Base-by-base conservation (phyloP, 148 eudicot genomes). In the Rhododendron ovatum region DNA sequence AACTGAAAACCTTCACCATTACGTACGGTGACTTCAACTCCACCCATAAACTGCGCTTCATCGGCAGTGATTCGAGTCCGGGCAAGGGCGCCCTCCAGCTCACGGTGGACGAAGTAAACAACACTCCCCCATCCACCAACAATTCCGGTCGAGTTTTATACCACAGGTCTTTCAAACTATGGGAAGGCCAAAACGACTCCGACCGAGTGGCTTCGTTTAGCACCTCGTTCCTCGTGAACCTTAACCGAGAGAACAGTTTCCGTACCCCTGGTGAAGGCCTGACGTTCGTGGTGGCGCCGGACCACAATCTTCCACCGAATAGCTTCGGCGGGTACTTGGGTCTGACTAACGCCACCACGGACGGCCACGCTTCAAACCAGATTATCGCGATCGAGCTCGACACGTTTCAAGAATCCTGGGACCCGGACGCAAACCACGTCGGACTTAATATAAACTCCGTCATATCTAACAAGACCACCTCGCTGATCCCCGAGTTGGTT, bases 371-470 rank as follows among this genome's bases (percentile, higher is more conserved):
- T 0, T 3, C 2, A 0, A 96, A 96, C 86, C 83, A 78, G 2
- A 12, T 96, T 30, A 81, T 96, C 6, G 99, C 99, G 0, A 87
- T 96, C 7, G 99, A 96, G 84, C 90, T 96, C 48, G 98, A 96
- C 59, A 94, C 99, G 0, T 74, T 61, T 57, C 90, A 91, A 76
- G 90, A 93, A 47, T 87, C 86, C 0, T 92, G 86, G 82, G 99
- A 96, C 65, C 96, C 94, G 37, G 95, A 96, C 53, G 85, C 51
- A 2, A 96, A 96, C 81, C 99, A 96, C 26, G 45, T 96, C 1
- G 99, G 98, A 3, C 75, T 96, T 22, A 86, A 96, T n/a, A 80
- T 95, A 50, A 87, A 94, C 82, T 83, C 92, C 6, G 89, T 96
- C 33, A 30, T 61, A 86, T 95, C 98, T 1, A 87, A 88, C 0